These are phyloP conservation scores for Bertia moriformis DNA, from an alignment of 2,329 filamentous ascomycete genomes.

Conservation along the genomic window DNA sequence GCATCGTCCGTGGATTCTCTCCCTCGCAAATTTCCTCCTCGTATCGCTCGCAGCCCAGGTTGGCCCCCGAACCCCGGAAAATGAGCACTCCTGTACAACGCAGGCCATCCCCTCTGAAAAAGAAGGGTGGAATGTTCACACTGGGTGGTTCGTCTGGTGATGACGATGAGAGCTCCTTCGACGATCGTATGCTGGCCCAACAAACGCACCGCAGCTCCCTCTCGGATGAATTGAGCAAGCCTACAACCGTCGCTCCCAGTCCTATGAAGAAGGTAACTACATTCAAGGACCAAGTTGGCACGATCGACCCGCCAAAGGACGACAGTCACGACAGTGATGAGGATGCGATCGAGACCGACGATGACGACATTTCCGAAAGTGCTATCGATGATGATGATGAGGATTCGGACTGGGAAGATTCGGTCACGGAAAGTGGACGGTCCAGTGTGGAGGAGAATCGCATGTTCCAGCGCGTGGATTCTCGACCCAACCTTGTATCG, in stretches of 20 bases:
- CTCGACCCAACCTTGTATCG: conserved; percentile 69
- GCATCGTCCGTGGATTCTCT: conserved; percentile 75
- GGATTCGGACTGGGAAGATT: conserved; percentile 48
- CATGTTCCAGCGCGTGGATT: conserved; percentile 83
- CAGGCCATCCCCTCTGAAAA: neutral
- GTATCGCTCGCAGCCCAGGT: conserved; percentile 35
- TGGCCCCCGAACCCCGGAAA: conserved; percentile 46
- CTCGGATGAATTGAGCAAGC: conserved; percentile 10
- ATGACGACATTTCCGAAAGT: conserved; percentile 63
- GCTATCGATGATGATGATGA: conserved; percentile 59
- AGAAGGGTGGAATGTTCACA: conserved; percentile 1
- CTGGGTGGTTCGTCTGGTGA: conserved; percentile 1
- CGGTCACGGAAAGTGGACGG: conserved; percentile 66
- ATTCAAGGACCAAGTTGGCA: conserved; percentile 61
- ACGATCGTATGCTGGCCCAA: neutral
- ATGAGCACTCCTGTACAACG: conserved; percentile 13
- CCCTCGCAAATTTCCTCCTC: conserved; percentile 49
- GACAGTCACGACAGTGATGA: conserved; percentile 23
- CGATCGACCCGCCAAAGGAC: conserved; percentile 48
- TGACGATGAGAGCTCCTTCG: conserved; percentile 1
- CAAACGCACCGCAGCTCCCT: conserved; percentile 13
- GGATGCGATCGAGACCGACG: conserved; percentile 45
- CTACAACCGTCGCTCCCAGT: neutral
- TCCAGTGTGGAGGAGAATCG: conserved; percentile 64
- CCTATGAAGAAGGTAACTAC: conserved; percentile 62